Conservation (phyloP, 768 basidiomycete genomes). For the Pisolithus orientalis region DNA sequence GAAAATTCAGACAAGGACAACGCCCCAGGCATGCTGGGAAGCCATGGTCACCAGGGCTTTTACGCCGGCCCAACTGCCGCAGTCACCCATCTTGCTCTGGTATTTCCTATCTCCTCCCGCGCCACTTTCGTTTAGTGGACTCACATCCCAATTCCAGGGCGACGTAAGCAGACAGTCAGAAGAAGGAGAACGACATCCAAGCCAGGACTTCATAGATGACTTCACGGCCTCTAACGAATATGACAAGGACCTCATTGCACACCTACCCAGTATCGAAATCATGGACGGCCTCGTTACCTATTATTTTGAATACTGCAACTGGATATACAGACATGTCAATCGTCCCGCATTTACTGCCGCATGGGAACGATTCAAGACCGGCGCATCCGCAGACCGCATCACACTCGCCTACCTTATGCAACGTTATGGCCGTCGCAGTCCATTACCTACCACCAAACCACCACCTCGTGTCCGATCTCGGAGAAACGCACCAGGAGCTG, state of each 20-base stretch:
- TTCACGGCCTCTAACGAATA: conserved; percentile 44
- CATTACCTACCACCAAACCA: conserved; percentile 68
- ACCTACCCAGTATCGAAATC: conserved; percentile 58
- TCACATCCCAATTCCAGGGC: conserved; percentile 27
- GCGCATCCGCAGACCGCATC: conserved; percentile 57
- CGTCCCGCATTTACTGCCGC: conserved; percentile 51
- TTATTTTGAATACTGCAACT: conserved; percentile 85
- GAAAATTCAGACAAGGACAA: conserved; percentile 41
- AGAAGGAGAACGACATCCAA: conserved; percentile 45
- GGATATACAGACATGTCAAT: conserved; percentile 80
- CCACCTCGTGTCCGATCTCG: conserved; percentile 46
- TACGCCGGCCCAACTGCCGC: conserved; percentile 79
- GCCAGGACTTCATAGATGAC: conserved; percentile 41
- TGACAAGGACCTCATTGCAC: conserved; percentile 65
- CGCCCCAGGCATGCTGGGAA: conserved; percentile 62
- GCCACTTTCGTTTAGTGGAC: conserved; percentile 7
- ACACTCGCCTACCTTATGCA: conserved; percentile 68
- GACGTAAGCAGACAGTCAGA: conserved; percentile 40
- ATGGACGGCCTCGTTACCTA: conserved; percentile 69
- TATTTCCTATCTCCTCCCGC: conserved; percentile 20
- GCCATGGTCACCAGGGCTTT: conserved; percentile 58
- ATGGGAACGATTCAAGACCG: conserved; percentile 72
- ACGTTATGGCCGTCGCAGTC: conserved; percentile 67
- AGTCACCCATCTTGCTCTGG: conserved; percentile 61
- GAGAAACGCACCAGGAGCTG: conserved; percentile 52